Percentiles rank a stretch among this genome's conserved stretches.
These are phyloP conservation scores for Cyberlindnera samutprakarnensis DNA, from an alignment of 805 yeast genomes.

Conservation along the genomic window DNA sequence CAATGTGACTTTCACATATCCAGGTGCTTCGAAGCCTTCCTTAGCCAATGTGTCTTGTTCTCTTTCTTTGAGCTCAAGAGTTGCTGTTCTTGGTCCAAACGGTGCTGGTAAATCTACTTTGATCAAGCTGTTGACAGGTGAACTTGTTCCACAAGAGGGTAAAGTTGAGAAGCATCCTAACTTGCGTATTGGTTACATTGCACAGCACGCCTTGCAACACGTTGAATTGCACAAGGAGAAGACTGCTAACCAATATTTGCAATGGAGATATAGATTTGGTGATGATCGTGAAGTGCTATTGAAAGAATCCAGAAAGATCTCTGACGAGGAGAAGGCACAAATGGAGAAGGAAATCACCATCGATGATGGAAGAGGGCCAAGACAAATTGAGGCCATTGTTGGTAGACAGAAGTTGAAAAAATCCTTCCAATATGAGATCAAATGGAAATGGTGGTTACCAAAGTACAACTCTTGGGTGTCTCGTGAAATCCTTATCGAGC, in stretches of 20 bases:
- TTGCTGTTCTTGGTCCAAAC: slow-evolving; percentile 93
- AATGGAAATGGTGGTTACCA: slow-evolving; percentile 91
- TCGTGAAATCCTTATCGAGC: slow-evolving; percentile 68
- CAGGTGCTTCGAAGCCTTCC: slow-evolving; percentile 84
- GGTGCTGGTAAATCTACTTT: slow-evolving; percentile 99
- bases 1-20: slow-evolving; percentile 81
- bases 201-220: slow-evolving; percentile 97
- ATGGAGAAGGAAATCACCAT: slow-evolving; percentile 74
- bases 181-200: slow-evolving; percentile 96
- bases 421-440: slow-evolving; percentile 92
- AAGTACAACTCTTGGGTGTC: slow-evolving; percentile 92
- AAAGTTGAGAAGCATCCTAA: slow-evolving; percentile 97
- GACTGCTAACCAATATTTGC: slow-evolving; percentile 95
- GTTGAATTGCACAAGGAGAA: slow-evolving; percentile 96
- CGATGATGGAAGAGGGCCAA: slow-evolving; percentile 81
- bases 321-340: slow-evolving; percentile 68
- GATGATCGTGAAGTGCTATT: slow-evolving; percentile 95
- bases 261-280: slow-evolving; percentile 97
- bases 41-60: slow-evolving; percentile 76
- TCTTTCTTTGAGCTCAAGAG: slow-evolving; percentile 92
- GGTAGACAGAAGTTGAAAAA: slow-evolving; percentile 97
- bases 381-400: slow-evolving; percentile 87
- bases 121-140: slow-evolving; percentile 90
- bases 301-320: slow-evolving; percentile 86
- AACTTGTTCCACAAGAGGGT: slow-evolving; percentile 78